Conservation (phyloP, 495 filamentous ascomycete species). For the Podospora appendiculata region DNA sequence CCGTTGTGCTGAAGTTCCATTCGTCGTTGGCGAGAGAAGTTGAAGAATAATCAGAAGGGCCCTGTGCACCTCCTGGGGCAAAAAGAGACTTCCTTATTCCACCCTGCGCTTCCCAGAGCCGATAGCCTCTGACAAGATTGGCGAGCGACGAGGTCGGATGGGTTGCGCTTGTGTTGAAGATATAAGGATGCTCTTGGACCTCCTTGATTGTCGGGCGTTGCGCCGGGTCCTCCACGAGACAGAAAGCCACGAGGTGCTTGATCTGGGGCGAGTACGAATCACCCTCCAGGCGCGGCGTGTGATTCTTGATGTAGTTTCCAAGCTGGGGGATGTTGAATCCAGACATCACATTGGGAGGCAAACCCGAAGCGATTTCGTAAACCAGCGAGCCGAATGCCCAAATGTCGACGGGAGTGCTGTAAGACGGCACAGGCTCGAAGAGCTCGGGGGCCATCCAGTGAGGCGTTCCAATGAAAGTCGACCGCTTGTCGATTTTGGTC, state of each 20-base stretch:
- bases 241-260: slow-evolving; percentile 69
- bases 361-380: slow-evolving; percentile 85
- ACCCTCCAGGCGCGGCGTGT: slow-evolving; percentile 63
- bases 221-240: slow-evolving; percentile 65
- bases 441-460: slow-evolving; percentile 98
- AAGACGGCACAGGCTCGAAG: slow-evolving; percentile 47
- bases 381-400: slow-evolving; percentile 93
- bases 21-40: slow-evolving; percentile 50
- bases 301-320: slow-evolving; percentile 53
- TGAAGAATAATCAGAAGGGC: slow-evolving; percentile 32
- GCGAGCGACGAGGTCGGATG: slow-evolving; percentile 63
- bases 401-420: slow-evolving; percentile 74
- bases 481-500: slow-evolving; percentile 73
- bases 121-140: slow-evolving; percentile 74
- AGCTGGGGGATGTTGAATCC: slow-evolving; percentile 44
- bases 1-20: slow-evolving; percentile 90
- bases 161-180: slow-evolving; percentile 52
- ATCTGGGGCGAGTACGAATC: slow-evolving; percentile 69
- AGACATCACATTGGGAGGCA: slow-evolving; percentile 59
- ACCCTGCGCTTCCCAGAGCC: slow-evolving; percentile 76
- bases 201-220: slow-evolving; percentile 64
- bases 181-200: slow-evolving; percentile 57
- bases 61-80: slow-evolving; percentile 63
- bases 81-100: slow-evolving; percentile 82
- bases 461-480: slow-evolving; percentile 88